Evolutionary conservation across 768 basidiomycete genomes (phyloP), one percentile per base, ranked within the genome.

Genomic region (Phylloporus sp.): DNA sequence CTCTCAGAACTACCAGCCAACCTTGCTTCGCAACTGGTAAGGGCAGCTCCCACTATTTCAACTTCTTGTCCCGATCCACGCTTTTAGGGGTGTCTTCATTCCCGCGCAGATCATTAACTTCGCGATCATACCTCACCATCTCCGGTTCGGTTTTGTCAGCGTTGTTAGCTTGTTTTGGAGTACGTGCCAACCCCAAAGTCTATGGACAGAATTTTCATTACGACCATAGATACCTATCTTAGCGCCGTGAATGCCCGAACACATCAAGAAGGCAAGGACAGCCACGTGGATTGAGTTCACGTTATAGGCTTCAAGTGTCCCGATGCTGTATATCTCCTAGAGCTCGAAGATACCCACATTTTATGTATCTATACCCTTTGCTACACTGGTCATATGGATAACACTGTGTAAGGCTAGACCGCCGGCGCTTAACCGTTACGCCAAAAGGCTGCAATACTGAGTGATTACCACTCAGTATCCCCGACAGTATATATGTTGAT

Each of bases 151-250:
- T 18, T 73, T 85, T 18, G 81, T 93, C 22, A 79, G 88, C 59
- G 78, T 86, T 11, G 87, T 91, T 46, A 85, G 85, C 60, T 75
- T 91, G 53, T 86, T 87, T 72, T 89, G 87, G 88, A 91, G 88
- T 91, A 64, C 41, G 86, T 78, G 12, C n/a, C n/a, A n/a, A 10
- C 23, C 5, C 16, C 6, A 39, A 34, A 52, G 20, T 47, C 54
- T 45, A 45, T 39, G 10, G 41, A 16, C 8, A 6, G n/a, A 27
- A 16, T 22, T 13, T 50, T 40, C 26, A 28, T 13, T 11, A 6
- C 45, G n/a, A 18, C 2, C n/a, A 45, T 47, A 84, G 82, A 84
- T 61, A 80, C 82, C 3, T 84, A 84, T 59, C 70, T 84, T n/a
- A 84, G 82, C 48, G 75, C 75, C 8, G 74, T 75, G 34, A 84